Evolutionary conservation across 352 stramenopile species (phyloP).

Genomic region (Saprolegnia parasitica): DNA sequence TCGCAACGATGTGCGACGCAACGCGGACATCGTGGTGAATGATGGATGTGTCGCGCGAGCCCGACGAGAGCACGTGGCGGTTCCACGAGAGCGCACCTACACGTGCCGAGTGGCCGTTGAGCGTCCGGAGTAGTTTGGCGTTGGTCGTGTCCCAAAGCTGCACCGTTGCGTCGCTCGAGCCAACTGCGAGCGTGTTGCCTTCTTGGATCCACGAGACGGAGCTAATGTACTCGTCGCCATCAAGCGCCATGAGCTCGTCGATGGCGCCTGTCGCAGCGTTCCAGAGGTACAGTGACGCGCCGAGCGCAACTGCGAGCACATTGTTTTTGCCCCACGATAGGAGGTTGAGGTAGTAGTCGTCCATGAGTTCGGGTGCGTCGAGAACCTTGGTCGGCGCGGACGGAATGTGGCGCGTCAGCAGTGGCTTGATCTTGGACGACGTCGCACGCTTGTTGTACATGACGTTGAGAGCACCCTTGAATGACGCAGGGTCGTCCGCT

Average conservation of each 20-base stretch:
- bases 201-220: slow-evolving; percentile 86
- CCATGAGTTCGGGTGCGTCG: slow-evolving; percentile 89
- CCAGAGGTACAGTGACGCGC: slow-evolving; percentile 91
- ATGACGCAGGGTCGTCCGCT: slow-evolving; percentile 87
- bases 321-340: slow-evolving; percentile 89
- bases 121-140: slow-evolving; percentile 90
- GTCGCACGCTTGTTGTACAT: slow-evolving; percentile 90
- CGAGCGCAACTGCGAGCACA: slow-evolving; percentile 86
- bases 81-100: slow-evolving; percentile 89
- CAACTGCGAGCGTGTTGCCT: slow-evolving; percentile 83
- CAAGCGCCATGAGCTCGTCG: slow-evolving; percentile 82
- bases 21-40: slow-evolving; percentile 91
- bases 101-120: slow-evolving; percentile 84
- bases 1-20: slow-evolving; percentile 70
- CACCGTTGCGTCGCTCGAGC: slow-evolving; percentile 69
- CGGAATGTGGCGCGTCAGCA: slow-evolving; percentile 92
- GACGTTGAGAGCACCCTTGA: slow-evolving; percentile 94
- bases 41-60: slow-evolving; percentile 79
- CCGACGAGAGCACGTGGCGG: slow-evolving; percentile 78
- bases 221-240: slow-evolving; percentile 88
- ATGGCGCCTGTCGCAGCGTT: slow-evolving; percentile 87
- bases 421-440: slow-evolving; percentile 59
- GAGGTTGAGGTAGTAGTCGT: slow-evolving; percentile 95
- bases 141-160: slow-evolving; percentile 91
- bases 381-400: slow-evolving; percentile 93